Conservation (phyloP, 2,329 filamentous ascomycete species). For the Arthrocladium fulminans region DNA sequence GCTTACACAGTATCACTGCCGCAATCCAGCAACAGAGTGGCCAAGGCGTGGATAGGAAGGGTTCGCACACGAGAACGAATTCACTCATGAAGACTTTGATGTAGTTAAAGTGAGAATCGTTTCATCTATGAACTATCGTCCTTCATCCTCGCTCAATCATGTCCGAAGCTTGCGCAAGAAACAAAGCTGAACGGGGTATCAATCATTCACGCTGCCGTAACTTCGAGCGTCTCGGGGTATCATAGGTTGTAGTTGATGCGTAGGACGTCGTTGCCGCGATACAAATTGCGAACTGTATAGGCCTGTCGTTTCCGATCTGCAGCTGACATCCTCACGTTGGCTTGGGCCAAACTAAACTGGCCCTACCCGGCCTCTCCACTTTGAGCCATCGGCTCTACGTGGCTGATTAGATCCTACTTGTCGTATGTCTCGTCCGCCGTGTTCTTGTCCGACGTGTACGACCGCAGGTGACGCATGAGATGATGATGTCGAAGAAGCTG, state of each 20-base stretch:
- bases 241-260: background rate
- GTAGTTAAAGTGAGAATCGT: too few relatives aligned
- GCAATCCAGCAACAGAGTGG: too few relatives aligned
- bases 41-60: too few relatives aligned
- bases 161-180: background rate
- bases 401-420: constrained; percentile 17
- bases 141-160: background rate
- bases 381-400: background rate
- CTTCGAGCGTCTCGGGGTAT: background rate
- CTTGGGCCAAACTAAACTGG: background rate
- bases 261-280: background rate
- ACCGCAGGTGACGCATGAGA: constrained; percentile 52
- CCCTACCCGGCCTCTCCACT: background rate
- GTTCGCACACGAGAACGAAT: too few relatives aligned
- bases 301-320: background rate
- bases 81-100: too few relatives aligned
- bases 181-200: background rate
- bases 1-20: too few relatives aligned
- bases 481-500: constrained; percentile 55
- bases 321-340: background rate
- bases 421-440: constrained; percentile 15
- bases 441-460: constrained; percentile 27
- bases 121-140: background rate
- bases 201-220: background rate
- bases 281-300: background rate